Conservation (phyloP, 495 filamentous ascomycete genomes). For the Aspergillus funiculosus region DNA sequence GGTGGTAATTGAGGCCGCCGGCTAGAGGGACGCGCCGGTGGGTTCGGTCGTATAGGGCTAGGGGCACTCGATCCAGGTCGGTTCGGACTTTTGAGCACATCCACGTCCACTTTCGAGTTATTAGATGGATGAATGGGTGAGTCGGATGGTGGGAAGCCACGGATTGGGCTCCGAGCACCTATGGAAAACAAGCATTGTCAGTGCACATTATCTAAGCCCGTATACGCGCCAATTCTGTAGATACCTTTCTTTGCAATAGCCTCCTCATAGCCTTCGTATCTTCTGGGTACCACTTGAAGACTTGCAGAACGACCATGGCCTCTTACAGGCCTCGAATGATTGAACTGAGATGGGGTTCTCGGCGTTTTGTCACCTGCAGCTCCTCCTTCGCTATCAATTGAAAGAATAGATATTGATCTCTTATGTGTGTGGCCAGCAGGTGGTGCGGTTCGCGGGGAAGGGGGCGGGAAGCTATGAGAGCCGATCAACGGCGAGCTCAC, state of each 20-base stretch:
- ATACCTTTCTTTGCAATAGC: conserved; percentile 41
- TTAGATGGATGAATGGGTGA: conserved; percentile 25
- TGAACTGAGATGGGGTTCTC: conserved; percentile 33
- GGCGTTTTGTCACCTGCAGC: conserved; percentile 38
- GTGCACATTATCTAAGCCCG: not conserved
- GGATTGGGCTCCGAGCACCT: conserved; percentile 25
- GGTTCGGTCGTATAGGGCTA: conserved; percentile 26
- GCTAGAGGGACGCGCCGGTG: conserved; percentile 27
- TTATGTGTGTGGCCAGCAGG: conserved; percentile 50
- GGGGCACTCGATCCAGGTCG: conserved; percentile 23
- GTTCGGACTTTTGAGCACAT: conserved; percentile 21
- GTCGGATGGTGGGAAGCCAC: conserved; percentile 26
- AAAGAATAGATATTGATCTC: conserved; percentile 91
- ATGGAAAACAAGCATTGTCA: conserved; percentile 1
- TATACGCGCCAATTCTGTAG: too few species aligned
- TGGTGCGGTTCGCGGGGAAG: conserved; percentile 36
- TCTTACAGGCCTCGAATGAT: conserved; percentile 41
- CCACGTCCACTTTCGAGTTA: conserved; percentile 29
- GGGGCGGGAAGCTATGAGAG: conserved; percentile 46
- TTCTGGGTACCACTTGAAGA: conserved; percentile 66
- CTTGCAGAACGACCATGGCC: conserved; percentile 78
- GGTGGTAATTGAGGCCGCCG: conserved; percentile 40
- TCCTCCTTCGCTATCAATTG: conserved; percentile 62
- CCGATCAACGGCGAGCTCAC: conserved; percentile 37
- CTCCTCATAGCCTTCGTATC: conserved; percentile 42